Base-by-base conservation (phyloP, 2,329 filamentous ascomycete species). In the Ampelomyces quisqualis region DNA sequence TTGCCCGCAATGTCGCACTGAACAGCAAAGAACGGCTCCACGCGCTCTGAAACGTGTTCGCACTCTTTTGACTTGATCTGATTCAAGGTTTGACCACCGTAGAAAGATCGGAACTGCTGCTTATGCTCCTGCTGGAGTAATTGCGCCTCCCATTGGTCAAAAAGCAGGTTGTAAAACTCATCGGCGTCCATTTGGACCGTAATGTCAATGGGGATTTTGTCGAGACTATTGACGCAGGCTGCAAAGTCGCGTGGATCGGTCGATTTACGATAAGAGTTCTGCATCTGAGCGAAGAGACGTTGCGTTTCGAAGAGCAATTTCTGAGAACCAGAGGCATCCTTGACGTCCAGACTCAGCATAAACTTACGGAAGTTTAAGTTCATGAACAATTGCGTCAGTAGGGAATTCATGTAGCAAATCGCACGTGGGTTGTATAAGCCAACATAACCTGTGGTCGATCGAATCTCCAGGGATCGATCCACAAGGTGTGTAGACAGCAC, bases 1-100 rank as follows among this genome's bases (percentile, higher is more conserved):
- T 96, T 97, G 36, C 91, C 91, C 66, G 95, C 94, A 60, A 98
- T 95, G 56, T 96, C 90, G 63, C 93, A 94, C 57, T 95, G 90
- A 39, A 98, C 90, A 4, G 91, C 90, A 10, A 90, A 94, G 64
- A 97, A 97, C 0, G 88, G 84, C 64, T 98, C 93, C 2, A 89
- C 77, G 11, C 86, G 79, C 64, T 96, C 90, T 0, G 93, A 98
- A 4, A 98, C 86, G 67, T 98, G 93, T 35, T 87, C 76, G 58
- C 93, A 98, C 66, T 96, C 90, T 59, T 91, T 91, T 0, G 90
- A 95, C 67, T 91, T 93, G 55, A 97, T 88, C 69, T 98, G 93
- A 50, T 95, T 90, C 19, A 97, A 87, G 23, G 95, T 79, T 53
- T 91, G 86, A 4, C 93, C 93, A 0, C 90, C 90, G 60, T 93